A percentile compares a stretch with the other conserved stretches of the same genome.
These are phyloP conservation scores for Penicillium sp. DNA, from an alignment of 2,329 filamentous ascomycete genomes.

Conservation along the genomic window DNA sequence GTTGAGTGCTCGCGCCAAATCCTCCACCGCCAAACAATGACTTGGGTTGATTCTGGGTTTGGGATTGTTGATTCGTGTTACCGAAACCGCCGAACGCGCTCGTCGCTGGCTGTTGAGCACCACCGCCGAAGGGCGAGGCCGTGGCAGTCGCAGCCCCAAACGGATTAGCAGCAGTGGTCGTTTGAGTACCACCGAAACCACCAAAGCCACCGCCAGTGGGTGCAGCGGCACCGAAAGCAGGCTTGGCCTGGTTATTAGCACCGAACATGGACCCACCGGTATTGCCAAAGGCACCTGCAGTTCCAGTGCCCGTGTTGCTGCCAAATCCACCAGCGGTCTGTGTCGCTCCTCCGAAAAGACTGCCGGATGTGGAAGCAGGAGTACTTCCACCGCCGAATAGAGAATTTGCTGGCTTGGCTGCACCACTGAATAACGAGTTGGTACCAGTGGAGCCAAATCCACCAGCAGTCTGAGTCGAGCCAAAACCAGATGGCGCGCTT, in stretches of 20 bases:
- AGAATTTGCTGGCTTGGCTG: slow-evolving; percentile 29
- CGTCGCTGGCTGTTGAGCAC: slow-evolving; percentile 33
- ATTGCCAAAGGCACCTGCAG: slow-evolving; percentile 31
- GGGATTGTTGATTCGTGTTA: slow-evolving; percentile 37
- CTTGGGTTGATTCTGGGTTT: slow-evolving; percentile 38
- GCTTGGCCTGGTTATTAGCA: slow-evolving; percentile 35
- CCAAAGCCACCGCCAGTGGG: slow-evolving; percentile 37
- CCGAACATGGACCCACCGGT: slow-evolving; percentile 46
- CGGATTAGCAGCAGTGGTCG: slow-evolving; percentile 38
- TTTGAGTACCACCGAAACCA: slow-evolving; percentile 38
- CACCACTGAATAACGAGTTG: slow-evolving; percentile 42
- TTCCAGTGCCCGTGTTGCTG: slow-evolving; percentile 25
- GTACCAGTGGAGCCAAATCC: slow-evolving; percentile 37
- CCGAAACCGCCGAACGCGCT: slow-evolving; percentile 48
- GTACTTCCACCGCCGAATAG: slow-evolving; percentile 42
- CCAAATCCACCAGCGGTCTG: slow-evolving; percentile 19
- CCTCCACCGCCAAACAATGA: slow-evolving; percentile 37
- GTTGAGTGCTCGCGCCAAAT: slow-evolving; percentile 45
- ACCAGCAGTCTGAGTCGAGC: slow-evolving; percentile 42
- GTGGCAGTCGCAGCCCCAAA: slow-evolving; percentile 44
- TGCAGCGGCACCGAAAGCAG: slow-evolving; percentile 35
- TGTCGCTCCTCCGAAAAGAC: slow-evolving; percentile 3
- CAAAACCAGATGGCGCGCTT: slow-evolving; percentile 45
- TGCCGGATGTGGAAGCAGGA: slow-evolving; percentile 28
- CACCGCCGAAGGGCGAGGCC: slow-evolving; percentile 45